Percentiles rank a stretch among this genome's conserved stretches.
phyloP scores from a whole-genome alignment of 306 rosid species.

The Quercus parvula region DNA sequence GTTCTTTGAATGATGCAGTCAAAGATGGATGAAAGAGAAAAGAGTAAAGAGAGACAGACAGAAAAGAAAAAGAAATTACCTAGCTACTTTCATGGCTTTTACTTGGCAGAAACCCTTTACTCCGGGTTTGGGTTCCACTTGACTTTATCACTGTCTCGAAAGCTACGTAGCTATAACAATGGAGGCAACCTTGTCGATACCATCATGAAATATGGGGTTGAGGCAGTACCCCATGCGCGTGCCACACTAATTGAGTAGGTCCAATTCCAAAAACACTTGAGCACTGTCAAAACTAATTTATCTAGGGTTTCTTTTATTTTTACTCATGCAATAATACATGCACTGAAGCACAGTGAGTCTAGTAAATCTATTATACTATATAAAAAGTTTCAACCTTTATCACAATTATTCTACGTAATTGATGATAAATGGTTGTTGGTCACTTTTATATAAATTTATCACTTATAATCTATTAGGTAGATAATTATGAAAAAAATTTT shows the following conservation, averaged over 20 bases:
- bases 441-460: accelerated
- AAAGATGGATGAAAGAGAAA: slow-evolving; percentile 38
- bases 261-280: background rate
- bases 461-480: accelerated
- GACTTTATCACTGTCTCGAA: background rate
- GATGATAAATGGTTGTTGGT: no score
- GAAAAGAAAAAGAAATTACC: slow-evolving; percentile 3
- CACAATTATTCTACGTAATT: no score
- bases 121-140: slow-evolving; percentile 4
- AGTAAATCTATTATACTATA: no score
- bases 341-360: no score
- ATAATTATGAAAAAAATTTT: no score
- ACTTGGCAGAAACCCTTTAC: slow-evolving; percentile 21
- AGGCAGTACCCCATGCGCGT: background rate
- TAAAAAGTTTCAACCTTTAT: no score
- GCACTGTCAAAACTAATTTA: background rate
- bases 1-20: slow-evolving; percentile 29
- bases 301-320: background rate
- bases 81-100: slow-evolving; percentile 27
- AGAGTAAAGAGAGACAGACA: slow-evolving; percentile 7
- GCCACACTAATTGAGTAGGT: background rate
- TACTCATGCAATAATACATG: background rate
- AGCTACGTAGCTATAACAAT: no score
- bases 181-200: no score
- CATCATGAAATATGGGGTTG: background rate